Evolutionary conservation across 2,329 filamentous ascomycete genomes (phyloP).

Genomic region (Xylariaceae sp.): DNA sequence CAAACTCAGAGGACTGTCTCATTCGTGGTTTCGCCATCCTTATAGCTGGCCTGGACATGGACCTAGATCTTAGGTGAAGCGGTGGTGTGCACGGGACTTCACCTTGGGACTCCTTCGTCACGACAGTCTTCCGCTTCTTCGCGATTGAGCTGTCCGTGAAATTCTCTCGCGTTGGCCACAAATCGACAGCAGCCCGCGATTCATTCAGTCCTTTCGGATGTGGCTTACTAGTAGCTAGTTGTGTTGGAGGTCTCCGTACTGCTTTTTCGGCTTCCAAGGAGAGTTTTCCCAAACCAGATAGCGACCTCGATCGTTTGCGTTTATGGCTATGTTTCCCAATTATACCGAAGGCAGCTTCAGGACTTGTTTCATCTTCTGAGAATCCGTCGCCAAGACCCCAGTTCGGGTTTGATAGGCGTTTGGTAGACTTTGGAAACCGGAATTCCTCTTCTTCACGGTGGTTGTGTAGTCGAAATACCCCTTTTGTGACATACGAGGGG

Average conservation of each 20-base stretch:
- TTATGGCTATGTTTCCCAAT: conserved; percentile 25
- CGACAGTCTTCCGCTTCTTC: neutral
- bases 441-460: conserved; percentile 16
- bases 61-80: neutral
- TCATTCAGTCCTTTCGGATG: neutral
- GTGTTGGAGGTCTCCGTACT: neutral
- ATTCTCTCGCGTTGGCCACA: conserved; percentile 30
- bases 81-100: conserved; percentile 3
- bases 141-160: conserved; percentile 23
- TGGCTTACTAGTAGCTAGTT: neutral
- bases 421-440: conserved; percentile 23
- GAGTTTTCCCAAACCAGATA: conserved; percentile 24
- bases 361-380: conserved; percentile 27
- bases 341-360: conserved; percentile 21
- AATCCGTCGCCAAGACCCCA: conserved; percentile 31
- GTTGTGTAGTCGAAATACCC: conserved; percentile 25
- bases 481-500: conserved; percentile 26
- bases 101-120: neutral
- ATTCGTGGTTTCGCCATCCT: conserved; percentile 3
- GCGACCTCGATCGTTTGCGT: conserved; percentile 19
- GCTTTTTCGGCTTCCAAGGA: conserved; percentile 16
- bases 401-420: conserved; percentile 16
- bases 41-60: neutral
- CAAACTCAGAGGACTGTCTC: conserved; percentile 23
- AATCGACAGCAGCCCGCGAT: conserved; percentile 16